A percentile compares a stretch with the other conserved stretches of the same genome.
These are phyloP conservation scores for Phlegmacium glaucopus DNA, from an alignment of 768 basidiomycete genomes.

Conservation along the genomic window DNA sequence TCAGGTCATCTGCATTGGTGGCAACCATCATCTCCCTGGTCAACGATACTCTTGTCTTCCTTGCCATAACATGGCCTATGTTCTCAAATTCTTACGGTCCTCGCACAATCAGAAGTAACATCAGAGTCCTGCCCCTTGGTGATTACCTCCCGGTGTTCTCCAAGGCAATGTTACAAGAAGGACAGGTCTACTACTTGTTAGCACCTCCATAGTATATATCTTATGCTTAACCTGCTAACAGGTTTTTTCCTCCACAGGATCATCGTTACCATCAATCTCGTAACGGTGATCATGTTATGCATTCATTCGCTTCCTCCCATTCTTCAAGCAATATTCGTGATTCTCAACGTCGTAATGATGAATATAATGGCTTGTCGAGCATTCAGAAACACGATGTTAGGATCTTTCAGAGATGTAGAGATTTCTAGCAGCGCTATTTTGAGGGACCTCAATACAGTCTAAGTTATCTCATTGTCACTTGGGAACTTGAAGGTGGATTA, in stretches of 20 bases:
- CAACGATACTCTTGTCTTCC: constrained; percentile 27
- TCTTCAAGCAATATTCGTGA: constrained; percentile 1
- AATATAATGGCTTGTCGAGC: constrained; percentile 13
- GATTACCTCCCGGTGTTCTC: constrained; percentile 23
- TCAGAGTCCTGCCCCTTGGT: constrained; percentile 17
- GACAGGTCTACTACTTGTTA: constrained; percentile 31
- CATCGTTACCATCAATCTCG: constrained; percentile 4
- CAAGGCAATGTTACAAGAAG: too few relatives aligned
- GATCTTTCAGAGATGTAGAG: too few relatives aligned
- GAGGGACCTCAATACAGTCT: too few relatives aligned
- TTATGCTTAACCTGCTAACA: background rate
- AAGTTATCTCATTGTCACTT: too few relatives aligned
- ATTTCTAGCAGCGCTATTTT: too few relatives aligned
- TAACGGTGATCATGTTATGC: constrained; percentile 8
- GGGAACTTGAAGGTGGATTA: too few relatives aligned
- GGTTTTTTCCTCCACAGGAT: constrained; percentile 2
- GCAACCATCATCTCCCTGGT: constrained; percentile 17
- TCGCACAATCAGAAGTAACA: background rate
- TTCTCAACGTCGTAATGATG: constrained; percentile 11
- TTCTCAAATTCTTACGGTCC: constrained; percentile 7
- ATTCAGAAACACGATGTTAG: constrained; percentile 15
- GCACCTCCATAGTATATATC: constrained; percentile 6
- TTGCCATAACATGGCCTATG: constrained; percentile 28
- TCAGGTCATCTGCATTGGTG: constrained; percentile 6
- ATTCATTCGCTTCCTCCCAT: background rate